Base-by-base conservation (phyloP, 495 filamentous ascomycete species). In the Trichoderma reesei region DNA sequence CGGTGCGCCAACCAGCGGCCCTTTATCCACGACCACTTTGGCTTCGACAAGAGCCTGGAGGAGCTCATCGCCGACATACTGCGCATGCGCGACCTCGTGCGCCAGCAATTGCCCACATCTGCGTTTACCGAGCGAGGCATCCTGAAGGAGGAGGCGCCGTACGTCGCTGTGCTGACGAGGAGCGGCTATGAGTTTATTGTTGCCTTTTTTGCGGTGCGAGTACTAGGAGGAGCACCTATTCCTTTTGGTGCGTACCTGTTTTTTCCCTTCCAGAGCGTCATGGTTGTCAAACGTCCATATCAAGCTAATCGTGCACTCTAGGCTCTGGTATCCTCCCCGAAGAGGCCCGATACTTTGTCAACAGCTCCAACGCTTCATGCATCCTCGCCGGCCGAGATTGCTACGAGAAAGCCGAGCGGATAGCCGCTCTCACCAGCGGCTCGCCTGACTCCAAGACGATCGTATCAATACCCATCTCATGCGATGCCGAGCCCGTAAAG, bases 181-280 rank as follows among this genome's bases (percentile, higher is more conserved):
- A 56, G 51, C 14, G 51, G 51, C 31, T 56, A 56, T 56, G 51
- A 56, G 51, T 56, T 56, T 34, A 56, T 56, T 10, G 51, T 56
- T 16, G 51, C 51, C 51, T 56, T 56, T 14, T 34, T 56, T 33
- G 51, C 51, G 51, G 16, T 14, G 33, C 51, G 51, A 33, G 51
- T 56, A 14, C 31, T 56, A 20, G 51, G 51, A 34, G 51, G 51
- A 56, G 51, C 51, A 3, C 14, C 51, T 8, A 56, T 56, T 36
- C 51, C 51, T 18, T 56, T 56, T 34, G 51, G 51, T 56, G 51
- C 51, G 51, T 56, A 31, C 38, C 6, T 39, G 11, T 39, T 39
- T 6, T 39, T 26, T 26, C 1, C 26, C 26, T 26, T 26, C 1
- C 26, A 41, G 1, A 41, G 39, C 39, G 13, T 41, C 8, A 7